Conservation (phyloP, 1,284 basidiomycete species). For the Moesziomyces parantarcticus region DNA sequence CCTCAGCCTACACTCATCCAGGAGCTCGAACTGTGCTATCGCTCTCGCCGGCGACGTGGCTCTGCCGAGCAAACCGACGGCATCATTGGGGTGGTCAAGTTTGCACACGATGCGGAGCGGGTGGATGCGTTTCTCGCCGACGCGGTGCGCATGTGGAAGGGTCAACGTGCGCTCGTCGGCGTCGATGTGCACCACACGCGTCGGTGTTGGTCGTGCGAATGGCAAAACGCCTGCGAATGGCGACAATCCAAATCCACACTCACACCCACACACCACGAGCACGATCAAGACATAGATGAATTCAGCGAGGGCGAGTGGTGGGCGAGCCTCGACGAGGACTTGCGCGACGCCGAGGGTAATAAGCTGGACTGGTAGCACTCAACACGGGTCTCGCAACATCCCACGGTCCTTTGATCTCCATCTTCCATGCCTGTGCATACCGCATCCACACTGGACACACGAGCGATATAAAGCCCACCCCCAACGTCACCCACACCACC, state of each 20-base stretch:
- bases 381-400: slow-evolving; percentile 47
- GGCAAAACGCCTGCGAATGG: slow-evolving; percentile 62
- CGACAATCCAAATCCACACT: slow-evolving; percentile 16
- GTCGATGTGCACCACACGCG: slow-evolving; percentile 40
- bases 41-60: slow-evolving; percentile 11
- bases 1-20: not conserved
- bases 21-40: slow-evolving; percentile 25
- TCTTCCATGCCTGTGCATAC: slow-evolving; percentile 55
- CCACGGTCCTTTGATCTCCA: slow-evolving; percentile 58
- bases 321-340: slow-evolving; percentile 22
- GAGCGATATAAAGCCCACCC: slow-evolving; percentile 32
- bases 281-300: slow-evolving; percentile 8
- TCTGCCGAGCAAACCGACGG: not conserved
- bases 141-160: slow-evolving; percentile 53
- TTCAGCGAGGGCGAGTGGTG: slow-evolving; percentile 21
- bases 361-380: slow-evolving; percentile 25
- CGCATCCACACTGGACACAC: slow-evolving; percentile 57
- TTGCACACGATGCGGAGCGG: slow-evolving; percentile 21
- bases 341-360: slow-evolving; percentile 24
- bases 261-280: not conserved
- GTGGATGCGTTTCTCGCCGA: slow-evolving; percentile 42
- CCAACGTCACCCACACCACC: slow-evolving; percentile 13
- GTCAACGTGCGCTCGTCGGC: slow-evolving; percentile 38
- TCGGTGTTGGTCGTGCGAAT: slow-evolving; percentile 60
- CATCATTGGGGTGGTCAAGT: slow-evolving; percentile 43